These are phyloP conservation scores for Beauveria rudraprayagi DNA, from an alignment of 2,329 filamentous ascomycete genomes.

Conservation along the genomic window DNA sequence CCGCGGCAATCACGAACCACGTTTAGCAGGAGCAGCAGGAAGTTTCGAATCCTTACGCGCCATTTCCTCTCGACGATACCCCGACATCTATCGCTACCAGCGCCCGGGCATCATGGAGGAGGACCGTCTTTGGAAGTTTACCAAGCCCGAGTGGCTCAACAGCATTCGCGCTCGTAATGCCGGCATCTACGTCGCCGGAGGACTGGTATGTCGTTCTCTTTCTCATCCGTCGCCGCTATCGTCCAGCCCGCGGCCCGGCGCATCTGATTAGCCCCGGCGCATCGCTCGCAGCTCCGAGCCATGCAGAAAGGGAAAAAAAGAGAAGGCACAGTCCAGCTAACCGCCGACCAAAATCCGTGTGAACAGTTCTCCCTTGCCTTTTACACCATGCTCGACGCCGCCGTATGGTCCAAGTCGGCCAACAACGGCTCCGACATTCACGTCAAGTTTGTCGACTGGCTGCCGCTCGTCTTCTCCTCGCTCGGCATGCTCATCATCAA, in stretches of 20 bases:
- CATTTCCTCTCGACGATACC: background rate
- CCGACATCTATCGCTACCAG: background rate
- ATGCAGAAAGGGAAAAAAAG: too few species aligned
- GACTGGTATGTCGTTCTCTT: slow-evolving; percentile 41
- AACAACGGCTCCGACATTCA: slow-evolving; percentile 52
- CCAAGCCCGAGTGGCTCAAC: slow-evolving; percentile 59
- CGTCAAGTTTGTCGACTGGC: slow-evolving; percentile 62
- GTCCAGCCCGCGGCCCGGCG: background rate
- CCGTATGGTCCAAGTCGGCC: slow-evolving; percentile 56
- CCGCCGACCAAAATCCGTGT: background rate
- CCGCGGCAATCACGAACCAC: background rate
- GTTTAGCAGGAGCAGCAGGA: background rate
- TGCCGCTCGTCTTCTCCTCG: slow-evolving; percentile 58
- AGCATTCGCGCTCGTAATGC: slow-evolving; percentile 55
- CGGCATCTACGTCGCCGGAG: slow-evolving; percentile 55
- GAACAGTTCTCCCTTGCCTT: slow-evolving; percentile 58
- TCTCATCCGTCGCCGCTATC: background rate
- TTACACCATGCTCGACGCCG: slow-evolving; percentile 59
- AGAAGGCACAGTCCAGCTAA: background rate
- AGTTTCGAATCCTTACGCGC: background rate
- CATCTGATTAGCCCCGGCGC: background rate
- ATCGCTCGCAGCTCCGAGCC: background rate
- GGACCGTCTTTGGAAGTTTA: slow-evolving; percentile 60
- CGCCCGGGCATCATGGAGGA: slow-evolving; percentile 33
- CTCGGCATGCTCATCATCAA: slow-evolving; percentile 67